Base-by-base conservation (phyloP, 306 rosid species). In the Quercus parvula region DNA sequence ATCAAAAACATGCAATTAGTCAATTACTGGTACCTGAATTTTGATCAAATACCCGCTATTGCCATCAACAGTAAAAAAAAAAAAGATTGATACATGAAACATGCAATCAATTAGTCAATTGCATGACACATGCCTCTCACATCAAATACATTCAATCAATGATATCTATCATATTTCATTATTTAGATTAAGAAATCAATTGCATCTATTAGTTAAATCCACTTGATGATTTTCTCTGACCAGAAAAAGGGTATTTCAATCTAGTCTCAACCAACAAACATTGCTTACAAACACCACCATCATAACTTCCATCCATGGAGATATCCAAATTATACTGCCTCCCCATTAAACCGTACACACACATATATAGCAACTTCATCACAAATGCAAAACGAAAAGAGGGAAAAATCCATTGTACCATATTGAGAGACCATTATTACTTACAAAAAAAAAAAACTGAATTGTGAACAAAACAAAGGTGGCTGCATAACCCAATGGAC, bases 201-300 rank as follows among this genome's bases (percentile, higher is more conserved):
- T 5, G 27, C 63, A 28, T 11, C 72, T 6, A 18, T 33, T 6
- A 6, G 6, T 17, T 17, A 66, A 46, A 58, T 54, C 70, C 2
- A 41, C 33, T 58, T 28, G 30, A 72, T 38, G 69, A 54, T 41
- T 41, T 77, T 56, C 69, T 24, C 66, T 19, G 56, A 49, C 31
- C 18, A 4, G 41, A 59, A 49, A 33, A 54, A 22, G 55, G 75
- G 46, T 66, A 72, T 70, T 19, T 15, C 75, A 75, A 25, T 51
- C 20, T 20, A 54, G 44, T 18, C 56, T 31, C 55, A 76, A 59
- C 68, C 15, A 71, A 28, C 49, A 49, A 59, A 41, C 46, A 41
- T 17, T 71, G 25, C 78, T 25, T 66, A 59, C 56, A 56, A 41
- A 56, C 38, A 83, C 77, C 38, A 27, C 70, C 61, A 61, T 78